These are phyloP conservation scores for Vigna trinervia DNA, from an alignment of 306 rosid species.

Conservation along the genomic window DNA sequence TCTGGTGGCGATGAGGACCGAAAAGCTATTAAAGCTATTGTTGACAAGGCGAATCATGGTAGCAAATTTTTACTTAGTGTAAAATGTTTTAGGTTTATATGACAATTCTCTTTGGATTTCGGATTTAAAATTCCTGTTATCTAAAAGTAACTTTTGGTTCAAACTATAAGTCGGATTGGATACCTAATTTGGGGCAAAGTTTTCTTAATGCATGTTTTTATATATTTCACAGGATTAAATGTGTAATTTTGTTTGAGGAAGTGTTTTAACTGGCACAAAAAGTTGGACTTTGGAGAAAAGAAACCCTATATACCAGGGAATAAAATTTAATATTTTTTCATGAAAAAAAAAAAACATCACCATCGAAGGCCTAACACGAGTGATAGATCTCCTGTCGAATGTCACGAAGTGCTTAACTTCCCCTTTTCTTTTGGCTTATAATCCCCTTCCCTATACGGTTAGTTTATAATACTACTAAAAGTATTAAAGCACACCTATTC, in stretches of 20 bases:
- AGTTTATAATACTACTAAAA: too few relatives aligned
- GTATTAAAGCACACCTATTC: too few relatives aligned
- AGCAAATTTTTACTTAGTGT: conserved; percentile 1
- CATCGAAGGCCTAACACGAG: background rate
- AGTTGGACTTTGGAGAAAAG: background rate
- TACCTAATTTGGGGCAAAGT: background rate
- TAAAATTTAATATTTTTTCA: background rate
- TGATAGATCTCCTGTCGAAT: background rate
- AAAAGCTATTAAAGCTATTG: background rate
- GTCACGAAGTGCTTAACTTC: too few relatives aligned
- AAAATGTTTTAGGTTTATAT: conserved; percentile 2
- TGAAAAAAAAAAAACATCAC: background rate
- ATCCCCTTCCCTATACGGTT: too few relatives aligned
- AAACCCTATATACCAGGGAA: background rate
- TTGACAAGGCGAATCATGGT: background rate
- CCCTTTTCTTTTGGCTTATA: background rate
- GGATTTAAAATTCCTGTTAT: background rate
- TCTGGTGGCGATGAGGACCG: background rate
- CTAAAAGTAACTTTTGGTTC: background rate
- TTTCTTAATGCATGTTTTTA: background rate
- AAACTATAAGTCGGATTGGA: background rate
- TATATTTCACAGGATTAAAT: background rate
- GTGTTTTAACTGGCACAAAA: background rate
- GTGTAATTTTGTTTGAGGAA: background rate
- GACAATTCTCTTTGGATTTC: background rate